Percentiles rank a stretch among this genome's conserved stretches.
phyloP scores from a whole-genome alignment of 1,284 basidiomycete species.

The Marasmius fiardii region DNA sequence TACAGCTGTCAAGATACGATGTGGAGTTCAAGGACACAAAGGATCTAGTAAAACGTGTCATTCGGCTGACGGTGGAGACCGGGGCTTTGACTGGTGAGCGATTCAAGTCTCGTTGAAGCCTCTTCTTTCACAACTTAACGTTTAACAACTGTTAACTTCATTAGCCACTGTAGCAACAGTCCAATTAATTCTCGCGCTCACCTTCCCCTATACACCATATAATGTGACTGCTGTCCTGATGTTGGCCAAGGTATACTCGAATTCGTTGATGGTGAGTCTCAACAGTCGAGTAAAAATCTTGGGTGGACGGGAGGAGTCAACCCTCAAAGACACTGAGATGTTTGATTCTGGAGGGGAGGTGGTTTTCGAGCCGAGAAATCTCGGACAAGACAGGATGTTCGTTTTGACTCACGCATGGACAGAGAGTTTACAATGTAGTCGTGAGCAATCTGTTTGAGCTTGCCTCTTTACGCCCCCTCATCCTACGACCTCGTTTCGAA shows the following conservation, averaged over 20 bases:
- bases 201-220: background rate
- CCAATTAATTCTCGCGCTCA: background rate
- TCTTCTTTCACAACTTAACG: background rate
- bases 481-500: too few relatives aligned
- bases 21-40: background rate
- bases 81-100: background rate
- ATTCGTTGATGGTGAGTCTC: slow-evolving; percentile 1
- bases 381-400: too few relatives aligned
- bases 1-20: background rate
- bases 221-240: background rate
- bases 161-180: background rate
- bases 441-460: too few relatives aligned
- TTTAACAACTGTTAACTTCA: background rate
- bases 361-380: too few relatives aligned
- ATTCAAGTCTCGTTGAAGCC: too few relatives aligned
- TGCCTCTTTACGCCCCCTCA: too few relatives aligned
- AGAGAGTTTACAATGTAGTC: too few relatives aligned
- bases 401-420: too few relatives aligned
- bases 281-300: background rate
- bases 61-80: background rate
- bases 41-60: background rate
- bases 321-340: too few relatives aligned
- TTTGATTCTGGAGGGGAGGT: too few relatives aligned
- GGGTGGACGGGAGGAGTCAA: background rate
- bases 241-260: slow-evolving; percentile 6